phyloP scores from a whole-genome alignment of 2,329 filamentous ascomycete species.

The Nectriaceae sp. region DNA sequence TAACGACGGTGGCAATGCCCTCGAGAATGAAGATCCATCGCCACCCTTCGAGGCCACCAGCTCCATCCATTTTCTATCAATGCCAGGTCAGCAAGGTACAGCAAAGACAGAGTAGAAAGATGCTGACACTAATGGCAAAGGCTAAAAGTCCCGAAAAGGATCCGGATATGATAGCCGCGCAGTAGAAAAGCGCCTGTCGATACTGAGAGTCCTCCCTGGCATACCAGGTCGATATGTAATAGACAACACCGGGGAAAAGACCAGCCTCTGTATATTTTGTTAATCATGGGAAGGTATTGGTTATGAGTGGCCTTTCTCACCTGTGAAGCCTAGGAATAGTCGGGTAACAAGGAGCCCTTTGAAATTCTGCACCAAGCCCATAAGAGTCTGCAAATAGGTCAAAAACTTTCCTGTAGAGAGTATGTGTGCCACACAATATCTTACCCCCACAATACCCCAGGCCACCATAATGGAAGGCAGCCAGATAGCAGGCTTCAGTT shows the following conservation, averaged over 20 bases:
- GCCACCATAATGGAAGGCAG: conserved; percentile 33
- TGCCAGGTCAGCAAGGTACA: too few species aligned
- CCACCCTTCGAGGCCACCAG: conserved; percentile 47
- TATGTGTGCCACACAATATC: too few species aligned
- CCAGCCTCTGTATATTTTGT: conserved; percentile 47
- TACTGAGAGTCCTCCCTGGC: conserved; percentile 72
- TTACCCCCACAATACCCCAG: conserved; percentile 64
- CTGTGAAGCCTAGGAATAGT: conserved; percentile 67
- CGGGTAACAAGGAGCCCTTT: conserved; percentile 61
- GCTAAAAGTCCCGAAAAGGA: conserved; percentile 72
- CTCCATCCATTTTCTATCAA: conserved; percentile 67
- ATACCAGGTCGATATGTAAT: conserved; percentile 79
- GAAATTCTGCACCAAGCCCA: conserved; percentile 61
- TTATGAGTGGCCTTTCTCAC: conserved; percentile 43
- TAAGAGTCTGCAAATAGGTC: conserved; percentile 70
- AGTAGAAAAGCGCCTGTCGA: conserved; percentile 76
- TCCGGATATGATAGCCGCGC: conserved; percentile 72
- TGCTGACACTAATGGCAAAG: conserved; percentile 64
- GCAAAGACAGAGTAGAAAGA: too few species aligned
- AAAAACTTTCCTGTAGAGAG: too few species aligned
- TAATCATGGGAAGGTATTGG: background rate
- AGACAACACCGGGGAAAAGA: conserved; percentile 71
- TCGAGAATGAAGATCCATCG: too few species aligned
- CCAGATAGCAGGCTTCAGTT: conserved; percentile 24
- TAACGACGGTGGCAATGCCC: conserved; percentile 35